Percentiles rank a stretch among this genome's conserved stretches.
Evolutionary conservation across 164 flowering plant species (phyloP).

Genomic region (Platanus orientalis): DNA sequence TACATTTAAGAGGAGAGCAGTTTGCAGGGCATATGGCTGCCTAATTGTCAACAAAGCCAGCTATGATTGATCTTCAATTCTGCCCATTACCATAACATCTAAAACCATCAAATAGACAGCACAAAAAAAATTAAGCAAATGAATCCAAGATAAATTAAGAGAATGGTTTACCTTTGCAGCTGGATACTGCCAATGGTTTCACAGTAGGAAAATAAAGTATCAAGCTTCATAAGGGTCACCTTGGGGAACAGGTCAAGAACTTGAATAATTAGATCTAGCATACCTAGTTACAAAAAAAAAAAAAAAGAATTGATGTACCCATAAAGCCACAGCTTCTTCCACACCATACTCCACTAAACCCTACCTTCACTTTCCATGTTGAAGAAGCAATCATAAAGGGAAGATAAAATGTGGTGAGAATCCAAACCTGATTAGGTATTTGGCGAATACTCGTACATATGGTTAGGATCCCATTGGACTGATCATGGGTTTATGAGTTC

Average conservation of each 20-base stretch:
- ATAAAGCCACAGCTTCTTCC: conserved; percentile 8
- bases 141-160: not conserved
- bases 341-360: not conserved
- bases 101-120: not conserved
- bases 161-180: conserved; percentile 16
- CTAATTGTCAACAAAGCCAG: conserved; percentile 24
- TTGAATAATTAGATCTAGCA: conserved; percentile 21
- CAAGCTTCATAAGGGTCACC: conserved; percentile 24
- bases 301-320: no score
- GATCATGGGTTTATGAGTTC: no score
- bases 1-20: conserved; percentile 22
- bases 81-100: not conserved
- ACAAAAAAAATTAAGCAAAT: not conserved
- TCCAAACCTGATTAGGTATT: conserved; percentile 4
- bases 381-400: conserved; percentile 2
- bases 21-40: conserved; percentile 27
- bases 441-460: no score
- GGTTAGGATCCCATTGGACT: no score
- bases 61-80: conserved; percentile 9
- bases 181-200: conserved; percentile 18
- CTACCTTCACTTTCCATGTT: not conserved
- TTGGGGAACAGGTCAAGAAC: conserved; percentile 33
- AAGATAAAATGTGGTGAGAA: conserved; percentile 9
- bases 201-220: conserved; percentile 29
- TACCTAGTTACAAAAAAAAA: no score